Evolutionary conservation across 768 basidiomycete genomes (phyloP).

Genomic region (Lentinula sp.): DNA sequence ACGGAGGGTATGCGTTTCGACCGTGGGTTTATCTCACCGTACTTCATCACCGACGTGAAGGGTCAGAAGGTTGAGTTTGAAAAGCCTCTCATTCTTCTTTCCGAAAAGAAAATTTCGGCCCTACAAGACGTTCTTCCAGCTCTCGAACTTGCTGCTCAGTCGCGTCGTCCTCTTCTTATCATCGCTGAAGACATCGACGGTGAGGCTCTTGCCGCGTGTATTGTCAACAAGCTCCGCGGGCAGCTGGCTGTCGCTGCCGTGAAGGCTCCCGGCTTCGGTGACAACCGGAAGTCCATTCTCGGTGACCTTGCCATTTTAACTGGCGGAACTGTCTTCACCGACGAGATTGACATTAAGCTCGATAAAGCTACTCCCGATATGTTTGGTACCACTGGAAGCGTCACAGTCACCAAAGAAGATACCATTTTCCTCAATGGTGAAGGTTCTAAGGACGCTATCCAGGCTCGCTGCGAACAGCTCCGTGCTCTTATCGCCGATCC

Average conservation of each 20-base stretch:
- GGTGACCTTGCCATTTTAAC: slow-evolving; percentile 97
- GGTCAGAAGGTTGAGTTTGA: slow-evolving; percentile 93
- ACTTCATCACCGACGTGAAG: slow-evolving; percentile 99
- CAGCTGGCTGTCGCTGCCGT: slow-evolving; percentile 92
- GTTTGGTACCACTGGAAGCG: slow-evolving; percentile 84
- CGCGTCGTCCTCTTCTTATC: slow-evolving; percentile 87
- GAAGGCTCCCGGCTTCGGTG: slow-evolving; percentile 98
- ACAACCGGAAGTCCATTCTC: slow-evolving; percentile 98
- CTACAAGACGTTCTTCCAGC: slow-evolving; percentile 94
- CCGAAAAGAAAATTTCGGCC: slow-evolving; percentile 96
- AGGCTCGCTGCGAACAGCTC: slow-evolving; percentile 93
- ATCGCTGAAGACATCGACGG: slow-evolving; percentile 98
- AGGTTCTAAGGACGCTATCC: slow-evolving; percentile 70
- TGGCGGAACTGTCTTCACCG: slow-evolving; percentile 96
- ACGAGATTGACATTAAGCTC: slow-evolving; percentile 94
- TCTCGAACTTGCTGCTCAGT: slow-evolving; percentile 75
- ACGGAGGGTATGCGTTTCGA: slow-evolving; percentile 99
- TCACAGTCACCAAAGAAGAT: slow-evolving; percentile 97
- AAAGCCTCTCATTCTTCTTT: slow-evolving; percentile 89
- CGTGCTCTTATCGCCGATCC: slow-evolving; percentile 75
- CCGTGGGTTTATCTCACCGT: slow-evolving; percentile 95
- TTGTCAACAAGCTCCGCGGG: slow-evolving; percentile 98
- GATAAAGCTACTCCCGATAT: slow-evolving; percentile 72
- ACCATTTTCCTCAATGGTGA: slow-evolving; percentile 96
- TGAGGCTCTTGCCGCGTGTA: slow-evolving; percentile 95